Base-by-base conservation (phyloP, 176 grass and related monocot species). In the Alloteropsis semialata region DNA sequence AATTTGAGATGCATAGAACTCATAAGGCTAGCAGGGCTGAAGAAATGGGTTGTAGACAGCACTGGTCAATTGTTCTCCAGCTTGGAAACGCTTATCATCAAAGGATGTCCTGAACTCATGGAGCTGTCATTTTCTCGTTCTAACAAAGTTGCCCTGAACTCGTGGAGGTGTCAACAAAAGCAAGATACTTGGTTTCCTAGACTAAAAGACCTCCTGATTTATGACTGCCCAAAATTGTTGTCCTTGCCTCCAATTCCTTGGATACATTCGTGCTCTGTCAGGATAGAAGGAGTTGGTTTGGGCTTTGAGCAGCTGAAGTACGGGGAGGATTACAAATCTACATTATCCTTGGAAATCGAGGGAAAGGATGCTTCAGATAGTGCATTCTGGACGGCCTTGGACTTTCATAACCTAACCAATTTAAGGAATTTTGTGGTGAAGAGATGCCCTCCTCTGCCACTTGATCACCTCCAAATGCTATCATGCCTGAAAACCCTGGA, bases 141-240 rank as follows among this genome's bases (percentile, higher is more conserved):
- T n/a, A n/a, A n/a, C n/a, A n/a, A n/a, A n/a, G n/a, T n/a, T n/a
- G n/a, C n/a, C n/a, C n/a, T n/a, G n/a, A n/a, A n/a, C n/a, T n/a
- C n/a, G n/a, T n/a, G n/a, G n/a, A n/a, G n/a, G n/a, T n/a, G n/a
- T n/a, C n/a, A n/a, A n/a, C n/a, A n/a, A n/a, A n/a, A n/a, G n/a
- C n/a, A n/a, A n/a, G n/a, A n/a, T n/a, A n/a, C n/a, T n/a, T n/a
- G n/a, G n/a, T n/a, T n/a, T n/a, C n/a, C n/a, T n/a, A n/a, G n/a
- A n/a, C n/a, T n/a, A n/a, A n/a, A n/a, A n/a, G n/a, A 18, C 1
- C 2, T 85, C 0, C 0, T 21, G 13, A 28, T 0, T 0, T 0
- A 0, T 1, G 0, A 0, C 0, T 85, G 82, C 25, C 38, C 2
- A 48, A 24, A 85, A 0, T 2, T 69, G 1, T 8, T 2, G 13